Evolutionary conservation across 2,329 filamentous ascomycete species (phyloP).

Genomic region (Lecanicillium sp.): DNA sequence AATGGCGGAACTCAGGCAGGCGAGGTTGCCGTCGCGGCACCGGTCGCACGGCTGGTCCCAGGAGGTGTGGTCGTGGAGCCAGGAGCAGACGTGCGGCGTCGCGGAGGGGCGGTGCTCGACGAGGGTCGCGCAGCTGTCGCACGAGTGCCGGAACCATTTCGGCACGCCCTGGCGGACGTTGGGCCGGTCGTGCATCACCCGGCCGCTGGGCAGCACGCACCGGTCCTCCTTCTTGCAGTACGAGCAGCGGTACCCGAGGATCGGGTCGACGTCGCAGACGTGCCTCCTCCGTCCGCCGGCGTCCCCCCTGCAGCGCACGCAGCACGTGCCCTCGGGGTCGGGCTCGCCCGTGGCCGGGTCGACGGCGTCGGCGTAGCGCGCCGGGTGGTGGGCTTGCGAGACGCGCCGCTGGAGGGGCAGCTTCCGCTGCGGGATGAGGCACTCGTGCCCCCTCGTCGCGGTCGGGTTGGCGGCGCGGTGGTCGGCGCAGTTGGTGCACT

Average conservation of each 20-base stretch:
- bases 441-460: constrained; percentile 8
- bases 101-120: neutral
- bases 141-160: constrained; percentile 21
- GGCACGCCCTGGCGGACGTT: constrained; percentile 15
- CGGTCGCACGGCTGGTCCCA: constrained; percentile 20
- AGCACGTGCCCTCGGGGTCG: constrained; percentile 16
- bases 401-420: constrained; percentile 15
- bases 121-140: constrained; percentile 20
- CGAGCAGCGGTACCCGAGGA: constrained; percentile 18
- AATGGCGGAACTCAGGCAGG: constrained; percentile 19
- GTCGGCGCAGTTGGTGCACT: constrained; percentile 24
- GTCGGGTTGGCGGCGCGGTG: constrained; percentile 13
- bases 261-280: constrained; percentile 21
- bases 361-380: constrained; percentile 9
- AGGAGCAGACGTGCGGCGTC: constrained; percentile 16
- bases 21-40: constrained; percentile 16
- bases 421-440: constrained; percentile 9
- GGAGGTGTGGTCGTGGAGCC: constrained; percentile 17
- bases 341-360: neutral
- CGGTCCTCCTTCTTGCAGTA: constrained; percentile 15
- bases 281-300: neutral
- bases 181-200: constrained; percentile 11
- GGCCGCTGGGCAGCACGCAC: constrained; percentile 11
- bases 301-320: neutral
- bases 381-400: constrained; percentile 14